phyloP scores from a whole-genome alignment of 2,329 filamentous ascomycete species.

The Aschersonia sp. region DNA sequence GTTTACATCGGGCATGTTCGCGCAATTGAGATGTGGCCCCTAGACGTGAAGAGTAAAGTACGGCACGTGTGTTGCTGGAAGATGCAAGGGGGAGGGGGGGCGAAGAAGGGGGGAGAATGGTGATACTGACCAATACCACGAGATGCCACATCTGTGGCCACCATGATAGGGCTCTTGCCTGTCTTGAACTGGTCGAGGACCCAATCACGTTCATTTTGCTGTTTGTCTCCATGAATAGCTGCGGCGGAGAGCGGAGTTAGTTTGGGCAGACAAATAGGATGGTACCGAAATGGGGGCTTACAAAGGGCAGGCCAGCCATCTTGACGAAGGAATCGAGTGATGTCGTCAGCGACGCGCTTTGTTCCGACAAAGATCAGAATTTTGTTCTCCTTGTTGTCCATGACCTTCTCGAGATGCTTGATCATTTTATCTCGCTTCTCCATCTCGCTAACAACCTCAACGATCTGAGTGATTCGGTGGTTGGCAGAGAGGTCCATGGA shows the following conservation, averaged over 20 bases:
- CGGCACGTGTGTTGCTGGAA: constrained; percentile 45
- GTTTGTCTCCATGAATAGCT: constrained; percentile 98
- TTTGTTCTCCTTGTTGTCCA: constrained; percentile 95
- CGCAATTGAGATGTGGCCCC: constrained; percentile 70
- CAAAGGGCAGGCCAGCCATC: constrained; percentile 96
- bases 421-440: constrained; percentile 98
- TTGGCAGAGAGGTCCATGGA: constrained; percentile 94
- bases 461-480: constrained; percentile 94
- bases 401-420: constrained; percentile 94
- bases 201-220: constrained; percentile 99
- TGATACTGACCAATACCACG: constrained; percentile 99
- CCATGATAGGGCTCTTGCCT: constrained; percentile 99
- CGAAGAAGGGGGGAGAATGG: constrained; percentile 20
- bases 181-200: constrained; percentile 99
- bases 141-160: constrained; percentile 97
- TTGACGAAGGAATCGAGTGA: constrained; percentile 91
- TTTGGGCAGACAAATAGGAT: not conserved
- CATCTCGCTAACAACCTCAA: constrained; percentile 89
- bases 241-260: not conserved
- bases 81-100: constrained; percentile 32
- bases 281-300: constrained; percentile 32
- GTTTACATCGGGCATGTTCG: constrained; percentile 80
- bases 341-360: constrained; percentile 95
- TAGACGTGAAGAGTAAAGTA: constrained; percentile 86
- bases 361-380: constrained; percentile 85